These are phyloP conservation scores for Blastomyces emzantsi DNA, from an alignment of 2,329 filamentous ascomycete genomes.

Conservation along the genomic window DNA sequence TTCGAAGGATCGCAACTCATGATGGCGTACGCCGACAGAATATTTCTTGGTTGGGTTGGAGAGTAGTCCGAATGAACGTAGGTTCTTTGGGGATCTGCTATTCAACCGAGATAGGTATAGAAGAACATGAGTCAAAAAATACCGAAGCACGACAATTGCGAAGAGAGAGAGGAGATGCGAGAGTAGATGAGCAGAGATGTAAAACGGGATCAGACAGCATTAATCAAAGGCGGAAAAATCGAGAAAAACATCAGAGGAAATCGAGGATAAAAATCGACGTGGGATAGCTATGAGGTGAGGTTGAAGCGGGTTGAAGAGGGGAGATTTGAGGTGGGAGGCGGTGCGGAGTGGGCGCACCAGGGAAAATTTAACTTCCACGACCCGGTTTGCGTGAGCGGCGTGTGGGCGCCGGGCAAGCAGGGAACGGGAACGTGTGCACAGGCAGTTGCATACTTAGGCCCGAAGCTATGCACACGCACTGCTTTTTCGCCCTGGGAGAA, in stretches of 20 bases:
- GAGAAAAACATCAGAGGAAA: not conserved
- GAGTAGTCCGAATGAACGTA: not conserved
- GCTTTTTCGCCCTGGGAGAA: not conserved
- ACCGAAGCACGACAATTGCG: not conserved
- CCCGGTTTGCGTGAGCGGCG: not conserved
- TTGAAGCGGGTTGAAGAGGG: conserved; percentile 3
- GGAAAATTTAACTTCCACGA: not conserved
- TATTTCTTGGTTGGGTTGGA: not conserved
- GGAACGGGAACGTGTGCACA: not conserved
- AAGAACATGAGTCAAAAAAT: not conserved
- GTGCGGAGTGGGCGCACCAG: not conserved
- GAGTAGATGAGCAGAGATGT: not conserved
- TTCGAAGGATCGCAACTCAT: conserved; percentile 1
- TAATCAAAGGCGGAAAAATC: not conserved
- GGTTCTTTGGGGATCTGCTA: not conserved
- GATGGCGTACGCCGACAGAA: not conserved
- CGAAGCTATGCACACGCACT: not conserved
- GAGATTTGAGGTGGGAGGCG: not conserved
- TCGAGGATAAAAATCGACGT: not conserved
- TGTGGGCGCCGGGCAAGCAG: not conserved
- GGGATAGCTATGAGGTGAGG: not conserved
- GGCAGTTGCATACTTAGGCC: not conserved
- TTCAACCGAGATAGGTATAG: not conserved
- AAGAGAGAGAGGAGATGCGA: not conserved
- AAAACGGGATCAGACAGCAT: not conserved